Conservation (phyloP, 495 filamentous ascomycete genomes). For the Tuber magnatum region DNA sequence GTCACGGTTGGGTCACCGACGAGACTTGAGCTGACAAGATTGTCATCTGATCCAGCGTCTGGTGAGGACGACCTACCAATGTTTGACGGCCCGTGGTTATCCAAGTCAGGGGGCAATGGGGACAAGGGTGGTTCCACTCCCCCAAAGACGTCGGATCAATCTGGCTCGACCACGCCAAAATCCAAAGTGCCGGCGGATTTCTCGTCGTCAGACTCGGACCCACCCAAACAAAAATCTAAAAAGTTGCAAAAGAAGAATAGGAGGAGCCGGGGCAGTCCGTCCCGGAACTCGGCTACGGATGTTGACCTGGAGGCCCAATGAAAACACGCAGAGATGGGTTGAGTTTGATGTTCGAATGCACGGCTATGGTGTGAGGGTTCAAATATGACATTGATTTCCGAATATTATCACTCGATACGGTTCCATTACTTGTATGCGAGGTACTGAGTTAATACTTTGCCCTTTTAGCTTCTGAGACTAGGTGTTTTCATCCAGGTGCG, state of each 20-base stretch:
- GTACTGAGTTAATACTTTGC: background rate
- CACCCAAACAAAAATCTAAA: slow-evolving; percentile 16
- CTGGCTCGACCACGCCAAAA: background rate
- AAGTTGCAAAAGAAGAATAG: slow-evolving; percentile 24
- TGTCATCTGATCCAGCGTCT: slow-evolving; percentile 5
- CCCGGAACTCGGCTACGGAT: slow-evolving; percentile 4
- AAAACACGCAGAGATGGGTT: slow-evolving; percentile 2
- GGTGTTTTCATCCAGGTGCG: background rate
- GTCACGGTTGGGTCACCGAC: background rate
- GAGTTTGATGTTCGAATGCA: background rate
- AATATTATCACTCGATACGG: background rate
- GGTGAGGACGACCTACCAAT: background rate
- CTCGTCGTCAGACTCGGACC: slow-evolving; percentile 13
- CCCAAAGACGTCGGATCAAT: background rate
- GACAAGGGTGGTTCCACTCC: slow-evolving; percentile 6
- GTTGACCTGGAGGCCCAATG: slow-evolving; percentile 15
- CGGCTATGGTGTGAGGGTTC: background rate
- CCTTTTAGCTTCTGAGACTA: background rate
- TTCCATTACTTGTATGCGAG: background rate
- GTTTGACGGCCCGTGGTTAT: slow-evolving; percentile 19
- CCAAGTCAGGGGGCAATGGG: background rate
- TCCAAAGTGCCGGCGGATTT: background rate
- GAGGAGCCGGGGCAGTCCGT: background rate
- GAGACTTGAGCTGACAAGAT: slow-evolving; percentile 8
- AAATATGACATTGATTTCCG: background rate